Base-by-base conservation (phyloP, 257 asterid genomes). In the Jasminum sambac region DNA sequence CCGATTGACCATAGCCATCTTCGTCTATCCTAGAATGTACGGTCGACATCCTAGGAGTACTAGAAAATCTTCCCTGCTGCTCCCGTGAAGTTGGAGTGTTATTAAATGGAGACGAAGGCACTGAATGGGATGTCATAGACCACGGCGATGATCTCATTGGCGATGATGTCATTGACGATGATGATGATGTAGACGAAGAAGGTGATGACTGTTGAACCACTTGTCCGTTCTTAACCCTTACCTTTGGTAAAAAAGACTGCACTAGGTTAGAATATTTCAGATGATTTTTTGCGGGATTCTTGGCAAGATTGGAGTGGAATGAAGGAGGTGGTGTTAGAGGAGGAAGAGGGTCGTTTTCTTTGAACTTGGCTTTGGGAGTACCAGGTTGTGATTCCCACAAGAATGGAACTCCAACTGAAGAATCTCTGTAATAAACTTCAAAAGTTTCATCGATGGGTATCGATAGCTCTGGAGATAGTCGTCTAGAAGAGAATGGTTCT, bases 381-480 rank as follows among this genome's bases (percentile, higher is more conserved):
- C 62, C 62, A 26, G 62, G 62, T 26, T 55, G 34, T 21, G 62
- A 55, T 21, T 55, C 62, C 62, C 62, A 55, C 62, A 55, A 17
- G 16, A 55, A 55, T 21, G 62, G 62, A 55, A 55, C 62, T 55
- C 62, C 62, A 19, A 55, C 62, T 8, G 62, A 21, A 19, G 62
- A 55, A 21, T 55, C 34, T 26, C 62, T 19, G 23, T 55, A 21
- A 21, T 55, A 55, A 12, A 55, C 34, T 55, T 55, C 62, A 8
- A 55, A 7, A 55, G 30, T 8, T 10, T 55, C 34, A 10, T 55
- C 62, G 23, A 26, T 10, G 23, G 5, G 0, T 9, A 9, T 21
- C 9, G 62, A 55, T 55, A 55, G 16, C 26, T 55, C 62, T 0
- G 0, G 25, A 26, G 62, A 55, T 21, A 55, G 6, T 3, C 34